phyloP scores from a whole-genome alignment of 352 stramenopile species.

The Phytophthora pisi region DNA sequence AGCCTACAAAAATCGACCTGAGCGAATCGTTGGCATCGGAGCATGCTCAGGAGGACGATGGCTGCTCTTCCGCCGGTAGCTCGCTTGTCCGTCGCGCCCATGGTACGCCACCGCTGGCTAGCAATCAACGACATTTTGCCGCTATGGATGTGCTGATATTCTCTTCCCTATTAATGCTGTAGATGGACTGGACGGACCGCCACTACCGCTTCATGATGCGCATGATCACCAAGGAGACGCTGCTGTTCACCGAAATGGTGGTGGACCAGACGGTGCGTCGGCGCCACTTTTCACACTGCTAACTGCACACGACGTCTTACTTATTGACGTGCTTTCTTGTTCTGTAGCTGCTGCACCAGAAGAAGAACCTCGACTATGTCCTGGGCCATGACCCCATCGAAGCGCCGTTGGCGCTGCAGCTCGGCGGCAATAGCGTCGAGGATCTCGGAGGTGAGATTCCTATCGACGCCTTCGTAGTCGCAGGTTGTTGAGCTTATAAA shows the following conservation, averaged over 20 bases:
- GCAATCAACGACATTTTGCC: not conserved
- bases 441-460: constrained; percentile 62
- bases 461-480: not conserved
- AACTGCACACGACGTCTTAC: not conserved
- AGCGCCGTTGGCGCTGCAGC: constrained; percentile 92
- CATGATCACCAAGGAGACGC: constrained; percentile 91
- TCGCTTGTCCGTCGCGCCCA: constrained; percentile 72
- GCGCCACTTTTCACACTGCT: not conserved
- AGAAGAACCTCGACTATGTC: constrained; percentile 90
- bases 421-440: constrained; percentile 92
- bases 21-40: constrained; percentile 20
- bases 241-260: constrained; percentile 99
- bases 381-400: constrained; percentile 85
- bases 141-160: not conserved
- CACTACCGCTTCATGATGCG: constrained; percentile 95
- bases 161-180: not conserved
- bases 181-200: constrained; percentile 98
- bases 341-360: constrained; percentile 76
- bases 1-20: not conserved
- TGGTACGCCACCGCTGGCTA: constrained; percentile 40
- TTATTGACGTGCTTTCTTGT: not conserved
- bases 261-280: constrained; percentile 93
- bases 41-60: constrained; percentile 42
- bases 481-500: not conserved
- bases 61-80: constrained; percentile 44